Conservation (phyloP, 441 rosid species). For the Adansonia gregorii region DNA sequence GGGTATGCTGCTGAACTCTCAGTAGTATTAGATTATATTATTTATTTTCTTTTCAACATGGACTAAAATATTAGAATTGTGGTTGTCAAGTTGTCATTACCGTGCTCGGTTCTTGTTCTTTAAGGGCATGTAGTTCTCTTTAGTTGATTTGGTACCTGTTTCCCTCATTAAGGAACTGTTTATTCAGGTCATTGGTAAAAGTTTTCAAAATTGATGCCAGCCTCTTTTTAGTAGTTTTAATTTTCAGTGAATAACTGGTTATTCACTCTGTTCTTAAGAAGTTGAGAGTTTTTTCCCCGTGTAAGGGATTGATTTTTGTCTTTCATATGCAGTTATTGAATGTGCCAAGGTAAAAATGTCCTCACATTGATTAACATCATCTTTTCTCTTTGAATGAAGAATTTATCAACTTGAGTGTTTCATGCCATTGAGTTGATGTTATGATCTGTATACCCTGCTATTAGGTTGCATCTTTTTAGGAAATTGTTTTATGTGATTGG, state of each 20-base stretch:
- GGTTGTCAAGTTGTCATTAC: not conserved
- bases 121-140: conserved; percentile 19
- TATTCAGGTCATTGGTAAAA: not conserved
- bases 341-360: not conserved
- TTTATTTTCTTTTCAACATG: conserved; percentile 18
- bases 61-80: not conserved
- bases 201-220: not conserved
- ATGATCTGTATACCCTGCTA: not conserved
- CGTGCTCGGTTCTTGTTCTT: conserved; percentile 19
- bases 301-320: not conserved
- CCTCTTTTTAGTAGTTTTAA: not conserved
- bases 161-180: not conserved
- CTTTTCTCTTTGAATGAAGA: conserved; percentile 16
- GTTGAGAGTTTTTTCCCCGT: not conserved
- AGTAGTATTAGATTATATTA: not conserved
- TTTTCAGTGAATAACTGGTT: not conserved
- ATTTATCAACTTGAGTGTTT: conserved; percentile 1
- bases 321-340: not conserved
- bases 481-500: conserved; percentile 17
- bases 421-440: conserved; percentile 6
- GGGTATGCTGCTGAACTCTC: conserved; percentile 57
- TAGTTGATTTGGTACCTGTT: not conserved
- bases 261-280: not conserved
- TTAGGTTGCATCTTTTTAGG: not conserved
- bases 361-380: not conserved